Evolutionary conservation across 2,329 filamentous ascomycete species (phyloP), one percentile per base, ranked within the genome.

Genomic region (Chaetomium sp.): DNA sequence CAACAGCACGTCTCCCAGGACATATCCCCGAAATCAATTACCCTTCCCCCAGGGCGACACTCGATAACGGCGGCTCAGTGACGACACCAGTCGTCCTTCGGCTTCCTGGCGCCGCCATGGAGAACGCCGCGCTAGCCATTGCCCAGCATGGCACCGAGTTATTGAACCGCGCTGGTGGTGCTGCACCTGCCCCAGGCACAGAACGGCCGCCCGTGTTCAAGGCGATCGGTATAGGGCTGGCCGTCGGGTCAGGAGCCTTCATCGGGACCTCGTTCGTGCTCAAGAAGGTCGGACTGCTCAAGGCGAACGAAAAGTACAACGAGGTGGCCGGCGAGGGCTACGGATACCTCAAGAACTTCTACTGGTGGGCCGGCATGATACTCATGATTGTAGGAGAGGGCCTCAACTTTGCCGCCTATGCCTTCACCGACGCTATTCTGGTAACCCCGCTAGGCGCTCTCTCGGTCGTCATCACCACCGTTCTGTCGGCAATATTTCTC

Each of bases 331-430:
- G 95, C 66, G 94, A 98, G 78, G 95, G 95, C 63, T 98, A 98
- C 76, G 93, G 94, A 67, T 99, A 98, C 76, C 86, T 99, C 72
- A 97, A 96, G 80, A 98, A 98, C 74, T 82, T 82, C 23, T 97
- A 86, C 81, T 99, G 95, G 95, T 99, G 95, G 95, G 78, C 81
- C 1, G 95, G 95, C 71, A 98, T 99, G 95, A 93, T 82, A 0
- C 83, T 98, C 65, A 98, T 99, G 95, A 97, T 98, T 71, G 73
- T 98, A 51, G 95, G 95, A 71, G 95, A 99, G 78, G 87, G 97
- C 63, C 96, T 92, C 85, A 99, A 99, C 79, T 96, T 98, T 76
- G 92, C 94, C 75, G 95, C 95, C 61, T 98, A 98, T 75, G 92
- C 93, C 63, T 98, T 98, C 73, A 95, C 95, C 68, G 95, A 98